Evolutionary conservation across 805 yeast genomes (phyloP), one percentile per base, ranked within the genome.

Genomic region (Saturnispora zaruensis): DNA sequence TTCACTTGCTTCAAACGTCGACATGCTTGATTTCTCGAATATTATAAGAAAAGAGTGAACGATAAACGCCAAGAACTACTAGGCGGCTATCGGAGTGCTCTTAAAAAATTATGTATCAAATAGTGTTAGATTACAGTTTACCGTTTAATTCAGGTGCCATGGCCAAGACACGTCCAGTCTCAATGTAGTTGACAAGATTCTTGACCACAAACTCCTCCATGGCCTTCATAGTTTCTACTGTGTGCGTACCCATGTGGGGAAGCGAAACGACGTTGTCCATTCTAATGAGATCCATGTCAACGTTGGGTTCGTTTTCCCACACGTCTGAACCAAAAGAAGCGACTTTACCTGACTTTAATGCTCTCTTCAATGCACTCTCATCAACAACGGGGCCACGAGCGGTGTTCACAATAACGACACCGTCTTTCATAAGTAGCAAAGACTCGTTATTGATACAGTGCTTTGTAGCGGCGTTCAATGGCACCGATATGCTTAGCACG

Each of bases 211-310:
- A 78, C 57, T 78, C 80, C 68, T 90, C 96, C 96, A 93, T 87
- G 57, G 76, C 76, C 57, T 72, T 68, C 60, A 84, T 78, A 3
- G 96, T 84, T 66, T 88, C 95, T 47, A 67, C 66, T 4, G 91
- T 72, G 62, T 80, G 81, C 0, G 96, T 87, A 25, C 96, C 97
- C 84, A 87, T 81, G 64, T 89, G 97, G 14, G 97, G 97, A 56
- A 86, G 70, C 33, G 86, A 77, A 11, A 84, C 73, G n/a, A 81
- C 87, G 55, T 83, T 82, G 13, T 86, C 84, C 66, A 83, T 66
- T 28, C 70, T 68, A 45, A 75, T 66, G 54, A 85, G 68, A 53
- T 84, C 89, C 60, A 74, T 66, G 41, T 83, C 75, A n/a, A 79
- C 84, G 54, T 78, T 61, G 9, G 95, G 95, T 65, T 85, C 95